Conservation (phyloP, 306 rosid species). For the Pterocarpus santalinus region DNA sequence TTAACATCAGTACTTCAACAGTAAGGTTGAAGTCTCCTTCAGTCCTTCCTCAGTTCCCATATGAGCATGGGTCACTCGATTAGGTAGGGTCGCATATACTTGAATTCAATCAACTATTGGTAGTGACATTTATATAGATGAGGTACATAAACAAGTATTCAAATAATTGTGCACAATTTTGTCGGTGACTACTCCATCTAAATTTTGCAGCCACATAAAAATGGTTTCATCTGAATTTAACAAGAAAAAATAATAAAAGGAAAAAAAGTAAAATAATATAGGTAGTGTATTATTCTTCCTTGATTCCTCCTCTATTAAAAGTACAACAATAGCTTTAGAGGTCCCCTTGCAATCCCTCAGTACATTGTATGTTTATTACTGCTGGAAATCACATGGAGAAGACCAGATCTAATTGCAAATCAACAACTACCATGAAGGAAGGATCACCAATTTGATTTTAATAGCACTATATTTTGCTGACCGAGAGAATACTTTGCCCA, state of each 20-base stretch:
- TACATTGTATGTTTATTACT: neutral
- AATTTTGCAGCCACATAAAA: neutral
- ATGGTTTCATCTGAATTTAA: constrained; percentile 7
- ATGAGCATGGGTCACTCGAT: neutral
- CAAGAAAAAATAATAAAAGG: neutral
- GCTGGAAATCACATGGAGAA: neutral
- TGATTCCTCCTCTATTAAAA: neutral
- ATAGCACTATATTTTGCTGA: neutral
- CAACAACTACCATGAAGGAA: constrained; percentile 9
- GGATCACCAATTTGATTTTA: constrained; percentile 1
- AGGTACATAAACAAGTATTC: neutral
- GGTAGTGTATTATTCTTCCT: neutral
- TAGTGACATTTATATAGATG: neutral
- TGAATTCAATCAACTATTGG: neutral
- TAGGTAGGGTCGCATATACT: neutral
- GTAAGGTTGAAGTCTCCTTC: constrained; percentile 12
- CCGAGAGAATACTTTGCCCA: neutral
- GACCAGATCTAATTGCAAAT: neutral
- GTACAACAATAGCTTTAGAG: neutral
- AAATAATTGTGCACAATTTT: neutral
- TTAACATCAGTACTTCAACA: neutral
- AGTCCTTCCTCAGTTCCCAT: neutral
- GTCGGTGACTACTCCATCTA: neutral
- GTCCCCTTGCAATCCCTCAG: neutral
- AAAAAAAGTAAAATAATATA: neutral